Base-by-base conservation (phyloP, 2,329 filamentous ascomycete genomes). In the Zalaria obscura region DNA sequence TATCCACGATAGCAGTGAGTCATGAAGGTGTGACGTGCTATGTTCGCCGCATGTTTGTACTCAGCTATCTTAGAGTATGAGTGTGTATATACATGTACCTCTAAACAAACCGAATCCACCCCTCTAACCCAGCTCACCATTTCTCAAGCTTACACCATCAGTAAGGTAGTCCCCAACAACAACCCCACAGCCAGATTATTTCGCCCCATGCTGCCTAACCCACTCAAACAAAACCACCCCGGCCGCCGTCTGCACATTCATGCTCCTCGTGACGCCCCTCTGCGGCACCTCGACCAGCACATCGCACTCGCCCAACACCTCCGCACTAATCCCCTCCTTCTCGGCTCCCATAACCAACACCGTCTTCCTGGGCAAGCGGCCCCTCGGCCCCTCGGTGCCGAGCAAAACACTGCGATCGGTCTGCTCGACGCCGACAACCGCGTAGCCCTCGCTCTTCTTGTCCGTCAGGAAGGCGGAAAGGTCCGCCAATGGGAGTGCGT, bases 161-260 rank as follows among this genome's bases (percentile, higher is more conserved):
- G n/a, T n/a, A n/a, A n/a, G n/a, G n/a, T n/a, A n/a, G n/a, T n/a
- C n/a, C n/a, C n/a, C n/a, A n/a, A n/a, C n/a, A n/a, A n/a, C n/a
- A n/a, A n/a, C n/a, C n/a, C n/a, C n/a, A n/a, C n/a, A n/a, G 18
- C 18, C 18, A 18, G 18, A 18, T 18, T 18, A 18, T 18, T 18
- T 18, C 18, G 18, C 18, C 18, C 18, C 18, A 18, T 18, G 18
- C 49, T 68, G 64, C 47, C 67, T 62, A 53, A 60, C 62, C 56
- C 66, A 72, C 52, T 73, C 70, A 52, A 63, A 72, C 32, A 72
- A 49, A 36, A 70, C 68, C 42, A 70, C 65, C 0, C 62, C 67
- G 9, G 66, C 67, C 8, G 69, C 70, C 25, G 69, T 72, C 56
- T 73, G 70, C 45, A 73, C 70, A 53, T 73, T 73, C 56, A 73